A percentile compares a stretch with the other conserved stretches of the same genome.
Evolutionary conservation across 148 eudicot genomes (phyloP).

Genomic region (Vaccinium vitisidaea): DNA sequence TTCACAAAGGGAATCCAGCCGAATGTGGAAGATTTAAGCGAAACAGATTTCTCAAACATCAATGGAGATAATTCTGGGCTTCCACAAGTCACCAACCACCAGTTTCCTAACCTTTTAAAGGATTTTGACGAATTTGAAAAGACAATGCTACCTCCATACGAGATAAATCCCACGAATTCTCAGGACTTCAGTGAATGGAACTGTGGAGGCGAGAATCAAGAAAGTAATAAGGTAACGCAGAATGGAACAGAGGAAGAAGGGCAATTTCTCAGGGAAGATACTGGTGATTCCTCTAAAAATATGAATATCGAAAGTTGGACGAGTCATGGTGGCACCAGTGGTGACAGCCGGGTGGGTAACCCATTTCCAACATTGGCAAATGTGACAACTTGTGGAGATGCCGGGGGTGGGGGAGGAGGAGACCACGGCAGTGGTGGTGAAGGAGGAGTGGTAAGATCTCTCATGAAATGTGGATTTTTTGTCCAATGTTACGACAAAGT

Average conservation of each 20-base stretch:
- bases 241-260: neutral
- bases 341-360: neutral
- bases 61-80: neutral
- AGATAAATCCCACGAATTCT: neutral
- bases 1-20: neutral
- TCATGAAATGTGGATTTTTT: conserved; percentile 2
- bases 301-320: neutral
- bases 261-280: neutral
- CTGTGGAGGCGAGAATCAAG: neutral
- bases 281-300: neutral
- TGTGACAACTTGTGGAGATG: neutral
- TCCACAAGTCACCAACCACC: neutral
- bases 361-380: neutral
- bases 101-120: neutral
- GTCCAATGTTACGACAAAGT: conserved; percentile 4
- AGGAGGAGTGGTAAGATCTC: neutral
- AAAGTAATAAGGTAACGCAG: neutral
- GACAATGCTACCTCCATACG: neutral
- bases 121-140: conserved; percentile 6
- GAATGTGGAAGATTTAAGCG: neutral
- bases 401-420: neutral
- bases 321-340: neutral
- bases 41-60: neutral
- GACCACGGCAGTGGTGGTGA: neutral
- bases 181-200: neutral